Conservation (phyloP, 2,329 filamentous ascomycete species). For the Apiospora marii region DNA sequence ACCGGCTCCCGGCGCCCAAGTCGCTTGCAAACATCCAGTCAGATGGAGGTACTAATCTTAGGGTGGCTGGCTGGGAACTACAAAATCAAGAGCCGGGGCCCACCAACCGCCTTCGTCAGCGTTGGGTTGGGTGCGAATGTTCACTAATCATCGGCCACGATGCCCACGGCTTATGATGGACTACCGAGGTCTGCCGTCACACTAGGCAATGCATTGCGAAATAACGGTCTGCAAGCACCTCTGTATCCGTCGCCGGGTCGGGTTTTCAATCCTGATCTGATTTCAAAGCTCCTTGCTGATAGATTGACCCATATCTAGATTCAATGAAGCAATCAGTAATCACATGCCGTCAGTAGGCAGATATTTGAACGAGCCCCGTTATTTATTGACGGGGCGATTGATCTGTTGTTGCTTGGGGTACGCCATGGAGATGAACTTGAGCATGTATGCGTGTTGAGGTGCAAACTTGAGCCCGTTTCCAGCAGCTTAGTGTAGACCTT, state of each 20-base stretch:
- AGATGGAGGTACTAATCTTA: background rate
- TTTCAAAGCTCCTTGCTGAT: slow-evolving; percentile 28
- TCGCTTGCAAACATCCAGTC: background rate
- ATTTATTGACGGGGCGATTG: background rate
- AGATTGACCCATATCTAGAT: background rate
- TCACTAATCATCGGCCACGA: slow-evolving; percentile 4
- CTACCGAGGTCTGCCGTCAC: background rate
- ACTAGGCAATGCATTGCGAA: slow-evolving; percentile 8
- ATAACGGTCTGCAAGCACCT: background rate
- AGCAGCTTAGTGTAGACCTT: background rate
- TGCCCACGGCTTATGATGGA: background rate
- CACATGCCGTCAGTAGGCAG: background rate
- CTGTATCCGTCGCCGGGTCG: background rate
- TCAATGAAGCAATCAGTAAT: background rate
- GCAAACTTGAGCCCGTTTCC: background rate
- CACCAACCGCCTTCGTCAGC: background rate
- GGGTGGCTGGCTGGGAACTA: background rate
- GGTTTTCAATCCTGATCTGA: slow-evolving; percentile 2
- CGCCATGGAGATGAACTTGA: background rate
- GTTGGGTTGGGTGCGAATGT: background rate
- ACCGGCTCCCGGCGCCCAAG: background rate
- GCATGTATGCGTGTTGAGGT: background rate
- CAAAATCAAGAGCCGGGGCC: background rate
- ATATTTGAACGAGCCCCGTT: background rate
- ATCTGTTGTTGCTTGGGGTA: background rate